Conservation (phyloP, 2,329 filamentous ascomycete genomes). For the Polytolypa hystricis region DNA sequence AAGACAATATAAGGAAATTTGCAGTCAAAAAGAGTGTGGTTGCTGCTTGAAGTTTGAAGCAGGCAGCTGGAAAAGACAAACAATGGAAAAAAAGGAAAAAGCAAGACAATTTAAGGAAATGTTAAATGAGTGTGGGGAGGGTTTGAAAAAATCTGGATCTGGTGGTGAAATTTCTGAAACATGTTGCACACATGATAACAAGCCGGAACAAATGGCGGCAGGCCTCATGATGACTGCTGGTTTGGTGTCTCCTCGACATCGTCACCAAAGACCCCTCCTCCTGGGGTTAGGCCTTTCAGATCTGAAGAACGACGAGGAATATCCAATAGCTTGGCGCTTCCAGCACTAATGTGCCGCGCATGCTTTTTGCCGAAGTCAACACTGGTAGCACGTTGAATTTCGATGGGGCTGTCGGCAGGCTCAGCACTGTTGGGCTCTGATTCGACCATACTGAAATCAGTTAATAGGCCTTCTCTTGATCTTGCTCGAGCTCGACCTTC, state of each 20-base stretch:
- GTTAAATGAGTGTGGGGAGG: slow-evolving; percentile 20
- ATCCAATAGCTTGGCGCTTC: slow-evolving; percentile 64
- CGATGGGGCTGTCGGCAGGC: slow-evolving; percentile 21
- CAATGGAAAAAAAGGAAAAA: slow-evolving; percentile 1
- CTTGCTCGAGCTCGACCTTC: slow-evolving; percentile 45
- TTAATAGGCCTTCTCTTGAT: slow-evolving; percentile 50
- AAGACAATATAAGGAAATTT: neutral
- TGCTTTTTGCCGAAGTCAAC: slow-evolving; percentile 57
- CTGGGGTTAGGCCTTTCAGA: slow-evolving; percentile 21
- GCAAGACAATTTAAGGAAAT: slow-evolving; percentile 13
- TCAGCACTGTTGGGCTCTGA: slow-evolving; percentile 24
- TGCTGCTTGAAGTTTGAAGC: too few species aligned
- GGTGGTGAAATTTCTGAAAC: neutral
- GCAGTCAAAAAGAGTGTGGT: neutral
- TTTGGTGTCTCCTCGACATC: neutral
- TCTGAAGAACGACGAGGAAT: slow-evolving; percentile 50
- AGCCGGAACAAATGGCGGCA: slow-evolving; percentile 10
- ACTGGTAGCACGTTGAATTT: slow-evolving; percentile 57
- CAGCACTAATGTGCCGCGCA: slow-evolving; percentile 61
- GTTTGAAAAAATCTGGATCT: neutral
- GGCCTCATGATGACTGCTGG: slow-evolving; percentile 17
- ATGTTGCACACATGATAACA: neutral
- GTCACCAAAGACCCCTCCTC: slow-evolving; percentile 7
- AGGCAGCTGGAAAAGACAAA: neutral
- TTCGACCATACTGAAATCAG: slow-evolving; percentile 35